phyloP scores from a whole-genome alignment of 768 basidiomycete species.

The Myochromella boudieri region DNA sequence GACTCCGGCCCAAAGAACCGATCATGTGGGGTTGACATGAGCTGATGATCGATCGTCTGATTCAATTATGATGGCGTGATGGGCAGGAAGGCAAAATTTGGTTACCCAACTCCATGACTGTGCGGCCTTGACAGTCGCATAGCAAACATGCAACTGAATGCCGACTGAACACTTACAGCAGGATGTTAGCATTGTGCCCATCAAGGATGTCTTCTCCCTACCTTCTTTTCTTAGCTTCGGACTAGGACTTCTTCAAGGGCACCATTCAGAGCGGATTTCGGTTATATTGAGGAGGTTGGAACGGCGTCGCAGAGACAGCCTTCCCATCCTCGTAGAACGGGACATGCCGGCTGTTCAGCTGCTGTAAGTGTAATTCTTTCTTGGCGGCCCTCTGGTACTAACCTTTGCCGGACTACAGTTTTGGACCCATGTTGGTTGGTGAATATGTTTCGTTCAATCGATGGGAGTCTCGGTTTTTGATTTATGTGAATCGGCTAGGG shows the following conservation, averaged over 20 bases:
- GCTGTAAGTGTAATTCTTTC: conserved; percentile 9
- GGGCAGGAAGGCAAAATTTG: not conserved
- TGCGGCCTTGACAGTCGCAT: not conserved
- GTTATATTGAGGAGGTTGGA: conserved; percentile 5
- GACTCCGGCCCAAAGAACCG: no score
- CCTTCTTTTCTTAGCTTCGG: conserved; percentile 2
- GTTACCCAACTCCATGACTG: not conserved
- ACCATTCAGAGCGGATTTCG: not conserved
- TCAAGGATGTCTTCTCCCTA: not conserved
- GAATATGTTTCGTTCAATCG: conserved; percentile 17
- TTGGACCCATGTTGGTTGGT: conserved; percentile 46
- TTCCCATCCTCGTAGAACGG: not conserved
- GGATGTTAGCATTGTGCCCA: conserved; percentile 3
- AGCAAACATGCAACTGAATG: no score
- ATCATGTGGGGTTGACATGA: not conserved
- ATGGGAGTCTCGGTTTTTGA: not conserved
- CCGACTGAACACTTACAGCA: no score
- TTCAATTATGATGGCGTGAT: conserved; percentile 7
- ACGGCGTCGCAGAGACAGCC: not conserved
- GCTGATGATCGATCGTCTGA: not conserved
- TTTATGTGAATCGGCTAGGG: conserved; percentile 3
- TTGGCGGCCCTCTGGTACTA: not conserved
- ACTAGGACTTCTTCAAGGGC: not conserved
- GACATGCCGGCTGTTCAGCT: conserved; percentile 15
- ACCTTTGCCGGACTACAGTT: conserved; percentile 22